Conservation (phyloP, 192 early-diverging fungal species). For the Backusella tarrabulga region DNA sequence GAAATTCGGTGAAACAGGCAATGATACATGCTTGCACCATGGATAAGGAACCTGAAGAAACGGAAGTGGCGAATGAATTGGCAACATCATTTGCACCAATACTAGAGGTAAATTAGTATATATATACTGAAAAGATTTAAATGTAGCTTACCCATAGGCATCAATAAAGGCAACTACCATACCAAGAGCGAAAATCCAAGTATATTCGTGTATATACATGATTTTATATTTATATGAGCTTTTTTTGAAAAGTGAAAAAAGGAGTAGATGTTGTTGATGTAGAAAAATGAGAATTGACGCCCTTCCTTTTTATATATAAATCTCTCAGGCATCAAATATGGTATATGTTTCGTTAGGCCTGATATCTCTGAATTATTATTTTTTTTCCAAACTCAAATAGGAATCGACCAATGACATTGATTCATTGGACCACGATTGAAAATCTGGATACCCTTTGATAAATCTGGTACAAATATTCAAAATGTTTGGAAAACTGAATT, state of each 20-base stretch:
- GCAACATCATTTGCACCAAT: slow-evolving; percentile 91
- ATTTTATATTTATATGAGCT: neutral
- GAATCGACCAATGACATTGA: neutral
- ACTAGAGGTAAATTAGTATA: no score
- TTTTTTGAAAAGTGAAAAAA: no score
- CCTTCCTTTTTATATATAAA: neutral
- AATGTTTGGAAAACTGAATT: slow-evolving; percentile 3
- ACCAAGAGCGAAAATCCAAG: slow-evolving; percentile 67
- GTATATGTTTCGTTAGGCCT: neutral
- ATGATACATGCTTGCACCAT: slow-evolving; percentile 72
- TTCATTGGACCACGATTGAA: neutral
- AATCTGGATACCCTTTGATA: no score
- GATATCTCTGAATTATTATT: neutral
- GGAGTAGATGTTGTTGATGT: neutral
- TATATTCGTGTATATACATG: slow-evolving; percentile 41
- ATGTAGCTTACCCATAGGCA: slow-evolving; percentile 45
- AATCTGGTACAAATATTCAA: no score
- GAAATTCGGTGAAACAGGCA: slow-evolving; percentile 82
- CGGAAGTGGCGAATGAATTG: slow-evolving; percentile 85
- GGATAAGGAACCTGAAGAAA: slow-evolving; percentile 77
- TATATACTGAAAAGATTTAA: no score
- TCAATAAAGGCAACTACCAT: slow-evolving; percentile 67
- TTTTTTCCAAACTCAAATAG: neutral
- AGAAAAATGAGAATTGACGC: neutral
- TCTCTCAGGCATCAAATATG: neutral